Conservation (phyloP, 768 basidiomycete genomes). For the Macrolepiota dolichaula region DNA sequence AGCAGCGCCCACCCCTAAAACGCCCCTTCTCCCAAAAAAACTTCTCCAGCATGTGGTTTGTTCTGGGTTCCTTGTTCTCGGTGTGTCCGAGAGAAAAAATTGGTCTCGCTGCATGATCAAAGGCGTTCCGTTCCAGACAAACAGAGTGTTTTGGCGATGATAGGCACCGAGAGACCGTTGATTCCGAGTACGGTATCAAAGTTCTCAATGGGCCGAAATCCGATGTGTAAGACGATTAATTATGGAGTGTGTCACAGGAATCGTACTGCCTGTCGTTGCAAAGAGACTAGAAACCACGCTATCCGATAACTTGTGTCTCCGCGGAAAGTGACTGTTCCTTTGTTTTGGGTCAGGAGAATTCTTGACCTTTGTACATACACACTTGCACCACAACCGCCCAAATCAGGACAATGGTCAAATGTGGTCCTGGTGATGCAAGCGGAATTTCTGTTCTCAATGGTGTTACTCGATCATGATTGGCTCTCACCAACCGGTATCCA, state of each 20-base stretch:
- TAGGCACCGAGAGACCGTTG: background rate
- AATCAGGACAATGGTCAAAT: too few species aligned
- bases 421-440: too few species aligned
- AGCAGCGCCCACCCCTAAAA: background rate
- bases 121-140: background rate
- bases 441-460: background rate
- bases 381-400: too few species aligned
- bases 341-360: background rate
- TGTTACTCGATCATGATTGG: background rate
- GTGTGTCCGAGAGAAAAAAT: background rate
- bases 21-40: background rate
- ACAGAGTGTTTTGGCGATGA: background rate
- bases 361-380: background rate
- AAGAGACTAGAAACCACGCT: background rate
- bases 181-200: background rate
- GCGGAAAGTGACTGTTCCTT: background rate
- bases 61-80: background rate
- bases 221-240: too few species aligned
- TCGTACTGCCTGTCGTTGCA: background rate
- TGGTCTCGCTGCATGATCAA: background rate
- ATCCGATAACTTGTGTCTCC: background rate
- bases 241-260: background rate
- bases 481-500: background rate
- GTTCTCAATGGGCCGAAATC: too few species aligned
- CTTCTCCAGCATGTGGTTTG: background rate